Evolutionary conservation across 139 green algal species (phyloP), one percentile per base, ranked within the genome.

Genomic region (Chlamydomonas incerta): DNA sequence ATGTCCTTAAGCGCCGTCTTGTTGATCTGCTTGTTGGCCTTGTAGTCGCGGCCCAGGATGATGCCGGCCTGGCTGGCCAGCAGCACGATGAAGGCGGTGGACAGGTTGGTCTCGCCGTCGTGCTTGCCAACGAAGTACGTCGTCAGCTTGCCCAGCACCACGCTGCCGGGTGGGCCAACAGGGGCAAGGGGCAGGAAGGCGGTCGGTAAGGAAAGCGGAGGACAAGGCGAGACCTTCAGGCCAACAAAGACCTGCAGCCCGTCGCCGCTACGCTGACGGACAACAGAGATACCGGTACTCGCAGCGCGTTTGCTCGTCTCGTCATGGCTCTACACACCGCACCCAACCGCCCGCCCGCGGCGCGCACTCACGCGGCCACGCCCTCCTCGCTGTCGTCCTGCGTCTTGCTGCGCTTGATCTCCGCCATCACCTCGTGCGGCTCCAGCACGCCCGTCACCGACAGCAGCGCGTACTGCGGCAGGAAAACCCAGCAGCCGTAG

Each of bases 401-500:
- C 55, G 80, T 86, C 80, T 86, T 86, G 67, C 68, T 80, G 52
- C 55, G 67, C 80, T 79, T 86, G 80, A 86, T 86, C 68, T 86
- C 80, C 13, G 24, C 24, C 80, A 86, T 86, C 24, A 86, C 80
- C 68, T 86, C 80, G 26, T 86, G 80, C 33, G 80, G 80, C 68
- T 86, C 80, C 26, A 86, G 55, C 31, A 86, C 63, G 35, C 80
- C 80, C 50, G 33, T 34, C 34, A 79, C 68, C 15, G 24, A 52
- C 52, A 88, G 73, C 41, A 88, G 63, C 62, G 82, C 72, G 73
- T 88, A 88, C 73, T 82, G 82, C 31, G 82, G 82, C 73, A 88
- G 73, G 31, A 82, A 81, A 21, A 82, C 65, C 82, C 82, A 88
- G 72, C 62, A 77, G n/a, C 73, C 60, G 63, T 83, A 88, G 31